Conservation (phyloP, 2,329 filamentous ascomycete species). For the Teratosphaeria zuluensis region DNA sequence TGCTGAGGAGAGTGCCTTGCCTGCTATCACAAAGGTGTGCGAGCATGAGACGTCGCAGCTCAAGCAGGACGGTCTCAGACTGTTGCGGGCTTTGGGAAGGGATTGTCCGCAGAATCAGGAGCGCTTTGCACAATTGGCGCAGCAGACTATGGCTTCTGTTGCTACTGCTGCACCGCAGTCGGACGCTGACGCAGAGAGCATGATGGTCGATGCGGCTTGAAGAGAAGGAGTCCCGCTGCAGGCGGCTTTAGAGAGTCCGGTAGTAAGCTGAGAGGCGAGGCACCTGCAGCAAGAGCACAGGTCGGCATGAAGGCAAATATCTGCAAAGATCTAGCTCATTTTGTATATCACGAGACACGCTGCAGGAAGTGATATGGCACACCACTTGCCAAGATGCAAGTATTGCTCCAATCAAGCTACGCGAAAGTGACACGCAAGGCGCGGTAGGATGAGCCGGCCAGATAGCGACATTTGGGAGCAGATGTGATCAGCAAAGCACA, state of each 20-base stretch:
- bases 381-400: neutral
- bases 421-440: neutral
- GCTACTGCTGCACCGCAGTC: neutral
- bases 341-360: neutral
- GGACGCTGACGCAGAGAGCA: neutral
- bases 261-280: neutral
- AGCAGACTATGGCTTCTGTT: constrained; percentile 6
- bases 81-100: constrained; percentile 20
- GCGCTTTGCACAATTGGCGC: constrained; percentile 14
- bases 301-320: neutral
- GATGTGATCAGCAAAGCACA: no score
- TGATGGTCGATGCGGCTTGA: neutral
- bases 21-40: constrained; percentile 14
- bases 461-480: neutral
- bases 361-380: neutral
- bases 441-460: neutral
- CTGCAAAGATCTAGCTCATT: neutral
- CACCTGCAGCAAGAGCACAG: neutral
- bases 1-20: constrained; percentile 4
- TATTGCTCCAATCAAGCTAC: neutral
- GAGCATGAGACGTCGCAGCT: constrained; percentile 17
- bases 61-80: constrained; percentile 16
- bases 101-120: constrained; percentile 17
- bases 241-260: no score
- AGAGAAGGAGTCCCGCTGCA: neutral